A percentile compares a stretch with the other conserved stretches of the same genome.
These are phyloP conservation scores for Hymenoscyphus linearis DNA, from an alignment of 2,329 filamentous ascomycete genomes.

Conservation along the genomic window DNA sequence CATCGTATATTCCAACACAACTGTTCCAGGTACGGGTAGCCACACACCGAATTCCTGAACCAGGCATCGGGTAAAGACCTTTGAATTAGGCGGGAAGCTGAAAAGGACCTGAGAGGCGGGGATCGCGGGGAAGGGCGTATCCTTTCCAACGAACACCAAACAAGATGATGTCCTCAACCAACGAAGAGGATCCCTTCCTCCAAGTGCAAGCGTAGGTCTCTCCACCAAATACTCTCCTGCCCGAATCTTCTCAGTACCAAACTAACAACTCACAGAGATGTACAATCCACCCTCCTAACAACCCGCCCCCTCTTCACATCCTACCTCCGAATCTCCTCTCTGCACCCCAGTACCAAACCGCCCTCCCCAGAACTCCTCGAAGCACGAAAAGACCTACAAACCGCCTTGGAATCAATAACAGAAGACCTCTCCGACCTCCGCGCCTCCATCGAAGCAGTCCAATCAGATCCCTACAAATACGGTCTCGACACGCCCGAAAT, in stretches of 20 bases:
- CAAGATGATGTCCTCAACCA: conserved; percentile 61
- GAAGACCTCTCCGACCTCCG: conserved; percentile 86
- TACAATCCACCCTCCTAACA: conserved; percentile 73
- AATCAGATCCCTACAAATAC: conserved; percentile 80
- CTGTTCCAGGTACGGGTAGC: too few species aligned
- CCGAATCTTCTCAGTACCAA: neutral
- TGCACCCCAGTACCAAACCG: conserved; percentile 53
- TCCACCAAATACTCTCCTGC: conserved; percentile 3
- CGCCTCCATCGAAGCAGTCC: conserved; percentile 80
- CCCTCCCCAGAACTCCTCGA: conserved; percentile 70
- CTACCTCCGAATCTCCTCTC: conserved; percentile 90
- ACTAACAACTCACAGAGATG: conserved; percentile 58
- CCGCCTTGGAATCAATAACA: conserved; percentile 60
- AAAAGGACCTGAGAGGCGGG: neutral
- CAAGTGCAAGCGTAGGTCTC: conserved; percentile 61
- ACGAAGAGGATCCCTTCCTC: conserved; percentile 66
- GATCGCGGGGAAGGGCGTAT: neutral
- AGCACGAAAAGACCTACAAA: conserved; percentile 64
- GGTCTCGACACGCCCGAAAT: conserved; percentile 82
- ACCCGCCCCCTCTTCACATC: conserved; percentile 87
- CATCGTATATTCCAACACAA: neutral
- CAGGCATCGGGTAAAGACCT: neutral
- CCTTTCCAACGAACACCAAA: neutral
- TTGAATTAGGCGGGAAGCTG: neutral
- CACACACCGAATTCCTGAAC: neutral